Base-by-base conservation (phyloP, 2,329 filamentous ascomycete genomes). In the Helotiales sp. region DNA sequence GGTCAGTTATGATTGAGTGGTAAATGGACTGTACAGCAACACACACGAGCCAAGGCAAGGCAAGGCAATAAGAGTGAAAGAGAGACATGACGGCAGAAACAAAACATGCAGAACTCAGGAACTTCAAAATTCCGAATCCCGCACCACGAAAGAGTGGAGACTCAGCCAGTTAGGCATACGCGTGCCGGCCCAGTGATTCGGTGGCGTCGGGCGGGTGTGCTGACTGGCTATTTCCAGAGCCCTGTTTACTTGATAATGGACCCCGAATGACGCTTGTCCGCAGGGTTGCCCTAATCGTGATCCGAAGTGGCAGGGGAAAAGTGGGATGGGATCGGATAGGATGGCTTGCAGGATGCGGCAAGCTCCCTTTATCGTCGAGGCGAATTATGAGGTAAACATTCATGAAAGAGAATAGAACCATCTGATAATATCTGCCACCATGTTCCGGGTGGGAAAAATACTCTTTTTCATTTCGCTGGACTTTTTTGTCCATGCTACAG, bases 231-330 rank as follows among this genome's bases (percentile, higher is more conserved):
- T 2, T 1, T 11, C 34, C 5, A 3, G 20, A 57, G 54, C 54
- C 54, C 20, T 57, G 32, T 54, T 22, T 37, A 37, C 13, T 26
- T 28, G 8, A 2, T 2, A 10, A 15, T 22, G 54, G 22, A 20
- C 54, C 30, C 54, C 54, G 32, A 57, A 57, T 57, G 54, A 57
- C 54, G 54, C 54, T 57, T 32, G 20, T 22, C 22, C n/a, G n/a
- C 30, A 52, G 20, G 54, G n/a, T 20, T 57, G n/a, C 10, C 10
- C 37, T 32, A 40, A 57, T 57, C 54, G 54, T 57, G 54, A 57
- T 40, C 54, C 40, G n/a, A 52, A 24, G 49, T 30, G 52, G 52
- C 52, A 34, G 52, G 28, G 52, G 28, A 57, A 40, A 37, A 30
- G 30, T 30, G 26, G 2, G 52, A n/a, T 32, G 50, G 30, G 47